Percentiles rank a stretch among this genome's conserved stretches.
Evolutionary conservation across 73 alveolate genomes (phyloP).

Genomic region (Uronychia setigera): DNA sequence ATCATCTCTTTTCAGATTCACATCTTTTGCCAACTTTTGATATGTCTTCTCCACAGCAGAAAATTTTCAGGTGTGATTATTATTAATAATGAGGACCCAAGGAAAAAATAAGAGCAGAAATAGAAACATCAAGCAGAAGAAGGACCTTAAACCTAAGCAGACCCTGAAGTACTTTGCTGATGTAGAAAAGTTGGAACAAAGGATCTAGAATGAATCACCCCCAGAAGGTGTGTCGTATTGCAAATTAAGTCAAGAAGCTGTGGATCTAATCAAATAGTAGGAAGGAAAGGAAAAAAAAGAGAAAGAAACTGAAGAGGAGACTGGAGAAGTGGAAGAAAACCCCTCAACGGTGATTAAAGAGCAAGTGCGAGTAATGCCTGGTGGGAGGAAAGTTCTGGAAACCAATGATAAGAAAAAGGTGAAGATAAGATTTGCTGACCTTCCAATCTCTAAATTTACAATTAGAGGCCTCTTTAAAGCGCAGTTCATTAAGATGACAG

Average conservation of each 20-base stretch:
- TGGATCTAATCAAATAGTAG: background rate
- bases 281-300: constrained; percentile 7
- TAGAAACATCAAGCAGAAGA: too few relatives aligned
- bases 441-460: constrained; percentile 77
- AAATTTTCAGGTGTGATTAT: too few relatives aligned
- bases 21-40: background rate
- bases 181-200: constrained; percentile 5
- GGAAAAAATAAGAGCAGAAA: too few relatives aligned
- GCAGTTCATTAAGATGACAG: constrained; percentile 89
- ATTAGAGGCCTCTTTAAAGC: constrained; percentile 71
- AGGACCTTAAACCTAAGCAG: too few relatives aligned
- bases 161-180: background rate
- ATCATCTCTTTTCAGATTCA: constrained; percentile 11
- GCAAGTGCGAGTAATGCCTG: background rate
- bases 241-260: constrained; percentile 3
- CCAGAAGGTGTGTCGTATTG: constrained; percentile 15
- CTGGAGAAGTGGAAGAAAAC: constrained; percentile 2
- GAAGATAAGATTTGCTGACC: constrained; percentile 80
- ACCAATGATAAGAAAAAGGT: constrained; percentile 49
- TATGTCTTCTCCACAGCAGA: constrained; percentile 35
- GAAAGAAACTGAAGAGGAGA: background rate
- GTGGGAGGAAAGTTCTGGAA: constrained; percentile 44
- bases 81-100: too few relatives aligned
- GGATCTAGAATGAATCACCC: constrained; percentile 18
- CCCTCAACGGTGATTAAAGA: too few relatives aligned